Evolutionary conservation across 139 green algal species (phyloP), one percentile per base, ranked within the genome.

Genomic region (Volvox reticuliferus): DNA sequence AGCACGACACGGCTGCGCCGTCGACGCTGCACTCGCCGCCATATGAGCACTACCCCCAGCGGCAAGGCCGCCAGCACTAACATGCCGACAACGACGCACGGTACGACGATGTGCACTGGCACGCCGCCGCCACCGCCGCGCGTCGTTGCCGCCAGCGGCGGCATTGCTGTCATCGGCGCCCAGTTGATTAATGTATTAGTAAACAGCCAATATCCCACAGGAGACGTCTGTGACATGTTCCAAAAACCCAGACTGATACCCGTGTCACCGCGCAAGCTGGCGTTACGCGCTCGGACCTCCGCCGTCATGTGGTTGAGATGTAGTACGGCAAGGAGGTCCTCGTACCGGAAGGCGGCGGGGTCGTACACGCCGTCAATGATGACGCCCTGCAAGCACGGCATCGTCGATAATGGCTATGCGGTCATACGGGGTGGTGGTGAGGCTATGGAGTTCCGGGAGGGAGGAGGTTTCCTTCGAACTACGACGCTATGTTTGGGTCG

Each of bases 241-340:
- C 82, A 88, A 5, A 79, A 36, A 9, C 81, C 81, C n/a, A 87
- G 30, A 16, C 14, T n/a, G 17, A 87, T n/a, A 13, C 81, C 81
- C 9, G 30, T 36, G 62, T 61, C 62, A 33, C 50, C n/a, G 1
- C 33, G 21, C 30, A 77, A 33, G 14, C 44, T 79, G 1, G 36
- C 35, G 65, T 88, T 88, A 67, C 9, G 35, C 6, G 65, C 63
- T 20, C 62, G 81, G 1, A 87, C n/a, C 30, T 32, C 61, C 6
- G 67, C 35, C 67, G 67, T 88, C 5, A 88, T 33, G 69, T 71
- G 37, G 36, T 28, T 73, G 17, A 89, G 37, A 30, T 82, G 28
- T 30, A 89, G 36, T 12, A 71, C 69, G 2, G 69, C 22, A 26
- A 82, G 44, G 20, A 89, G 44, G 68, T 89, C 85, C 16, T 21